These are phyloP conservation scores for Pythium phragmiticola DNA, from an alignment of 352 stramenopile species.

Conservation along the genomic window DNA sequence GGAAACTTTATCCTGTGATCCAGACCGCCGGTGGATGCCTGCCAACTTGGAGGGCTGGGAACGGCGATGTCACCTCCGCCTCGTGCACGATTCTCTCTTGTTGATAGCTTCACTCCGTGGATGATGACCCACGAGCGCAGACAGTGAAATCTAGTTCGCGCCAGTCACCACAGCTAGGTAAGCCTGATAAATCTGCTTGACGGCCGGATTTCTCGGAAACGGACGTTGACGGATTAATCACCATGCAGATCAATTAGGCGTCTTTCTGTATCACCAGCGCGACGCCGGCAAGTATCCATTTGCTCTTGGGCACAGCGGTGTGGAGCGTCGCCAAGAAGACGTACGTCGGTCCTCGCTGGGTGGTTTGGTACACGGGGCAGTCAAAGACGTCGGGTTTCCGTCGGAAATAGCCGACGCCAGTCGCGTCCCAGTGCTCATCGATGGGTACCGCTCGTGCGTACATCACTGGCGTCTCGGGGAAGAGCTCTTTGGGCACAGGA, in stretches of 20 bases:
- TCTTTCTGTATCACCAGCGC: slow-evolving; percentile 94
- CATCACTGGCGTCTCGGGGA: slow-evolving; percentile 85
- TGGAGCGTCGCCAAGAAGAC: slow-evolving; percentile 96
- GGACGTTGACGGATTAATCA: too few species aligned
- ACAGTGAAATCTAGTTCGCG: too few species aligned
- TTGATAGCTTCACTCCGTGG: too few species aligned
- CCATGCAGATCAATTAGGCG: slow-evolving; percentile 7
- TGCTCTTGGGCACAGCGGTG: slow-evolving; percentile 73
- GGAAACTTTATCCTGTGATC: too few species aligned
- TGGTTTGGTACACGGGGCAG: slow-evolving; percentile 96
- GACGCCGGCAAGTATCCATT: slow-evolving; percentile 93
- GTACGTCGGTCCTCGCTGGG: slow-evolving; percentile 93
- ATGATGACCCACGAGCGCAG: too few species aligned
- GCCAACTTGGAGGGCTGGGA: too few species aligned
- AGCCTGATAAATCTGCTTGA: too few species aligned
- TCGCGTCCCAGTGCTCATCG: slow-evolving; percentile 92
- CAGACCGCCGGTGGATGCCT: too few species aligned
- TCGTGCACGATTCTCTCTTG: too few species aligned
- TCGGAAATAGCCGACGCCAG: slow-evolving; percentile 92
- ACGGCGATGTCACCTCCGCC: too few species aligned
- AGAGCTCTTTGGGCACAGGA: slow-evolving; percentile 92
- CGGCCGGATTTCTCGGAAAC: too few species aligned
- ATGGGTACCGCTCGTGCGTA: slow-evolving; percentile 94
- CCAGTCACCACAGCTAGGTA: too few species aligned
- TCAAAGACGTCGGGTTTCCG: slow-evolving; percentile 89